These are phyloP conservation scores for Phylloporus arenicola DNA, from an alignment of 768 basidiomycete species.

Conservation along the genomic window DNA sequence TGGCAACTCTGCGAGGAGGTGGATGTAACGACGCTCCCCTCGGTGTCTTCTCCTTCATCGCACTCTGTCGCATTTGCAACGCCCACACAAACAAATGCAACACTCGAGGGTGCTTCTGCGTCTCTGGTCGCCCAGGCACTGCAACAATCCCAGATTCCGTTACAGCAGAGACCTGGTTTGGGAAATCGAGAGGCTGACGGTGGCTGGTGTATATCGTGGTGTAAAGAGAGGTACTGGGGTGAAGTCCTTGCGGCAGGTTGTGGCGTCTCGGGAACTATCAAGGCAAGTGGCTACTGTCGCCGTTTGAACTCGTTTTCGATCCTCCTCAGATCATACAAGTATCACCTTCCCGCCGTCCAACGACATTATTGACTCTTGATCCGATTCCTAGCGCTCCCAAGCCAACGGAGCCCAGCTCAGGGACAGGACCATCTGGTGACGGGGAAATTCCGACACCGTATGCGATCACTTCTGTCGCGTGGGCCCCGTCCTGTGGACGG, in stretches of 20 bases:
- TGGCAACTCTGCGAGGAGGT: conserved; percentile 77
- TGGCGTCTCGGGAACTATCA: conserved; percentile 68
- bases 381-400: conserved; percentile 32
- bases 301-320: conserved; percentile 1
- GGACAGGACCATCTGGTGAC: conserved; percentile 23
- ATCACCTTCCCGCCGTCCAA: conserved; percentile 61
- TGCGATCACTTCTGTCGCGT: conserved; percentile 79
- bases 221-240: conserved; percentile 95
- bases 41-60: conserved; percentile 35
- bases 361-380: conserved; percentile 52
- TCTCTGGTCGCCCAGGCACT: conserved; percentile 61
- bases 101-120: conserved; percentile 50
- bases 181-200: conserved; percentile 81
- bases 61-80: conserved; percentile 63
- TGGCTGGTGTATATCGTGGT: conserved; percentile 94
- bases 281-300: conserved; percentile 42
- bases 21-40: conserved; percentile 58
- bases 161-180: conserved; percentile 36
- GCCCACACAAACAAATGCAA: conserved; percentile 58
- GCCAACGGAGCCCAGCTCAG: conserved; percentile 18
- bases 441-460: conserved; percentile 40
- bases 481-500: conserved; percentile 92
- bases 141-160: conserved; percentile 43
- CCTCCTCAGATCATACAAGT: conserved; percentile 64
- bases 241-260: conserved; percentile 76